phyloP scores from a whole-genome alignment of 192 early-diverging fungal species.

The Mycoemilia scoparia region DNA sequence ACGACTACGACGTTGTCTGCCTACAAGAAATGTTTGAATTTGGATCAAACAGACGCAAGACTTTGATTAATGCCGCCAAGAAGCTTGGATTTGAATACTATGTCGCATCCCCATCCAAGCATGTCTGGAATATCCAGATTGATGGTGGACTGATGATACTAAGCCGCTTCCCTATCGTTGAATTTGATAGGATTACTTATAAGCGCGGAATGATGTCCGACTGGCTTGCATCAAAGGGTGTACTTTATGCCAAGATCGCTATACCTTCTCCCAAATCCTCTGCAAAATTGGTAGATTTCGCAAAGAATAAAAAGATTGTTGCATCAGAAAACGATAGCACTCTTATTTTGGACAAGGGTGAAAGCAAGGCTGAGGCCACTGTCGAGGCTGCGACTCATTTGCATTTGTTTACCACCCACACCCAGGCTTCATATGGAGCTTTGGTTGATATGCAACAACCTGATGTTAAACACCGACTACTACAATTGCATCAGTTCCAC shows the following conservation, averaged over 20 bases:
- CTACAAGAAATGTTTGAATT: constrained; percentile 75
- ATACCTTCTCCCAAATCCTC: no score
- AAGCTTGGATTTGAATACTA: constrained; percentile 47
- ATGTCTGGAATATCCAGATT: constrained; percentile 36
- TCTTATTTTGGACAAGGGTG: no score
- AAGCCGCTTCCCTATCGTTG: constrained; percentile 47
- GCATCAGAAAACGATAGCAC: no score
- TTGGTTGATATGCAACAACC: constrained; percentile 33
- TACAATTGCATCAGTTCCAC: constrained; percentile 47
- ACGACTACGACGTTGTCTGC: constrained; percentile 58
- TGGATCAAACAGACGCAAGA: constrained; percentile 35
- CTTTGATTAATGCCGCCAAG: constrained; percentile 39
- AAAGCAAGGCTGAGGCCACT: not conserved
- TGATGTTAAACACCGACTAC: constrained; percentile 28
- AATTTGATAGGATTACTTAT: constrained; percentile 37
- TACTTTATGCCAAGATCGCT: constrained; percentile 52
- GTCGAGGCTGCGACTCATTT: constrained; percentile 13
- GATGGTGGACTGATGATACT: constrained; percentile 70
- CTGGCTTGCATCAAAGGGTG: constrained; percentile 59
- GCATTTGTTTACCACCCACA: constrained; percentile 68
- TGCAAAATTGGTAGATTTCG: no score
- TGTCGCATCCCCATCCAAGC: constrained; percentile 38
- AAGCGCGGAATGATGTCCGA: constrained; percentile 48
- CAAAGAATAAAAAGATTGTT: no score
- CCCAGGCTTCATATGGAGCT: constrained; percentile 54